phyloP scores from a whole-genome alignment of 768 basidiomycete genomes.

The Suillus clintonianus region DNA sequence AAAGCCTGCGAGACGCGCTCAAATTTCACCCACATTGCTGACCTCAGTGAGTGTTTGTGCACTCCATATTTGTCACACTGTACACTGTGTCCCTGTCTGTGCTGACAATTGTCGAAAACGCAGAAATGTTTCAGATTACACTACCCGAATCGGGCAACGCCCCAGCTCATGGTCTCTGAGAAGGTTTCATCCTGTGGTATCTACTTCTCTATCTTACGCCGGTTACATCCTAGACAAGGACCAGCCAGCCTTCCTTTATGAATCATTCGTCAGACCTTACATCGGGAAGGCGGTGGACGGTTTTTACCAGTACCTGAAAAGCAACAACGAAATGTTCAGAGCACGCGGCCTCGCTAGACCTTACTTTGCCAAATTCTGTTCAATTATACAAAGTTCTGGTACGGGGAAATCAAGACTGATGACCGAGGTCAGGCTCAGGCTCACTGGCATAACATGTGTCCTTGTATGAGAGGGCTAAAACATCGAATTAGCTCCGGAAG shows the following conservation, averaged over 20 bases:
- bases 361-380: slow-evolving; percentile 14
- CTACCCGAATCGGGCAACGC: neutral
- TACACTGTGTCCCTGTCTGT: neutral
- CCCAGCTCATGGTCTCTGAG: neutral
- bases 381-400: slow-evolving; percentile 20
- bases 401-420: slow-evolving; percentile 21
- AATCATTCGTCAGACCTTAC: slow-evolving; percentile 5
- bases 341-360: neutral
- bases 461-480: neutral
- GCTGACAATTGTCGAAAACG: neutral
- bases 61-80: neutral
- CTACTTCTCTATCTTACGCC: neutral
- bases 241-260: neutral
- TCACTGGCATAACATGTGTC: neutral
- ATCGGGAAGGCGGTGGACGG: slow-evolving; percentile 11
- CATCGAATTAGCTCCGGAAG: slow-evolving; percentile 5
- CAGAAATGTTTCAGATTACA: neutral
- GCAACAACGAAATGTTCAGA: slow-evolving; percentile 5
- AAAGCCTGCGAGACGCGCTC: neutral
- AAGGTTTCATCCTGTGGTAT: neutral
- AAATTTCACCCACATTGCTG: neutral
- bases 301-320: slow-evolving; percentile 19
- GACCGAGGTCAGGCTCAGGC: slow-evolving; percentile 4
- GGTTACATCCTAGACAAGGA: neutral
- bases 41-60: neutral